Evolutionary conservation across 768 basidiomycete species (phyloP).

Genomic region (Mycena galopus): DNA sequence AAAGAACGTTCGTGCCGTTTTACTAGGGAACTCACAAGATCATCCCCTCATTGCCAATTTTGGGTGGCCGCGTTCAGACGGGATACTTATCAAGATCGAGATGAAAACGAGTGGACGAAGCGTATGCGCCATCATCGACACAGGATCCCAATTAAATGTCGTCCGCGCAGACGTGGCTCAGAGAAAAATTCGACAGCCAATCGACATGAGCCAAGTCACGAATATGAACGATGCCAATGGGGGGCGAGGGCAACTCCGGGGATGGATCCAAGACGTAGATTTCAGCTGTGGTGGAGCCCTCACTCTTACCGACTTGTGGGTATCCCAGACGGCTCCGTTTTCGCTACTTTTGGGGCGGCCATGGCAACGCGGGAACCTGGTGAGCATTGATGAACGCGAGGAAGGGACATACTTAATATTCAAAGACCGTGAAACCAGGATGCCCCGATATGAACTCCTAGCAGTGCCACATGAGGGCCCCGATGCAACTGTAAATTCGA

Average conservation of each 20-base stretch:
- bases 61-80: not conserved
- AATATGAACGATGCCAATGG: constrained; percentile 50
- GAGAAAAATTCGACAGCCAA: too few relatives aligned
- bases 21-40: too few relatives aligned
- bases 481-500: too few relatives aligned
- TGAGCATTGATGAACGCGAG: constrained; percentile 35
- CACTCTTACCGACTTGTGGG: too few relatives aligned
- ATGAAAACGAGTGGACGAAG: too few relatives aligned
- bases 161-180: too few relatives aligned
- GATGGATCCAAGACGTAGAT: constrained; percentile 37
- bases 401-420: constrained; percentile 35
- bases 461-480: constrained; percentile 10
- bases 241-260: constrained; percentile 36
- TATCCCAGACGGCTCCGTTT: constrained; percentile 35
- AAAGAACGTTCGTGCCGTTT: too few relatives aligned
- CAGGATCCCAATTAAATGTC: too few relatives aligned
- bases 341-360: constrained; percentile 37
- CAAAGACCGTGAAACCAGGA: constrained; percentile 11
- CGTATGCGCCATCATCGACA: too few relatives aligned
- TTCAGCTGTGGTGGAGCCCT: constrained; percentile 39
- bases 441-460: constrained; percentile 15
- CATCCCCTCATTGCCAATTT: constrained; percentile 35
- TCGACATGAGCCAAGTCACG: too few relatives aligned
- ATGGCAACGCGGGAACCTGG: constrained; percentile 39
- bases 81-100: too few relatives aligned